These are phyloP conservation scores for Zalaria sp. DNA, from an alignment of 2,329 filamentous ascomycete species.

Conservation along the genomic window DNA sequence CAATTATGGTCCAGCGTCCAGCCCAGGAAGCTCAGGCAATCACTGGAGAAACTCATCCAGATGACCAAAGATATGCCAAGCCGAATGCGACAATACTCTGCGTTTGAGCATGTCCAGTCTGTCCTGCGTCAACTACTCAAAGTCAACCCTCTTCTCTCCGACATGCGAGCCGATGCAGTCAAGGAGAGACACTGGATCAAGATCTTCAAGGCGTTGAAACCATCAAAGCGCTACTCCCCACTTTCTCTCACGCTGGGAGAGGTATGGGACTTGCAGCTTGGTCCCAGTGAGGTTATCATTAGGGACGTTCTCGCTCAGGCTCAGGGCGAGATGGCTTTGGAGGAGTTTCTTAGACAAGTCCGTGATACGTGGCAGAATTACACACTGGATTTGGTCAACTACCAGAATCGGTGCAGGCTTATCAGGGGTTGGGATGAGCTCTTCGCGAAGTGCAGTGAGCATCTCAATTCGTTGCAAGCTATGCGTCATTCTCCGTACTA, in stretches of 20 bases:
- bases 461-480: slow-evolving; percentile 90
- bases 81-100: slow-evolving; percentile 96
- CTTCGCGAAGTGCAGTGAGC: slow-evolving; percentile 96
- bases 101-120: slow-evolving; percentile 96
- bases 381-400: slow-evolving; percentile 83
- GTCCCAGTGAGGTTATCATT: slow-evolving; percentile 74
- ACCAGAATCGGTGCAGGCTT: slow-evolving; percentile 94
- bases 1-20: slow-evolving; percentile 91
- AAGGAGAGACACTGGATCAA: slow-evolving; percentile 94
- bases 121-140: slow-evolving; percentile 80
- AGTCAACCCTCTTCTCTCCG: slow-evolving; percentile 73
- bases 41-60: slow-evolving; percentile 84
- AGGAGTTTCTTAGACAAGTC: slow-evolving; percentile 93
- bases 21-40: slow-evolving; percentile 78
- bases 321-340: slow-evolving; percentile 93
- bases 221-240: slow-evolving; percentile 84
- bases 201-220: slow-evolving; percentile 91
- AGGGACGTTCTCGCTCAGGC: slow-evolving; percentile 90
- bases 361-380: slow-evolving; percentile 96
- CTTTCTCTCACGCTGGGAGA: slow-evolving; percentile 94
- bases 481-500: slow-evolving; percentile 99
- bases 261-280: slow-evolving; percentile 92
- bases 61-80: slow-evolving; percentile 99
- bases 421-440: slow-evolving; percentile 97
- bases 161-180: slow-evolving; percentile 92